phyloP scores from a whole-genome alignment of 176 grass and related monocot species.

The Avena atlantica region DNA sequence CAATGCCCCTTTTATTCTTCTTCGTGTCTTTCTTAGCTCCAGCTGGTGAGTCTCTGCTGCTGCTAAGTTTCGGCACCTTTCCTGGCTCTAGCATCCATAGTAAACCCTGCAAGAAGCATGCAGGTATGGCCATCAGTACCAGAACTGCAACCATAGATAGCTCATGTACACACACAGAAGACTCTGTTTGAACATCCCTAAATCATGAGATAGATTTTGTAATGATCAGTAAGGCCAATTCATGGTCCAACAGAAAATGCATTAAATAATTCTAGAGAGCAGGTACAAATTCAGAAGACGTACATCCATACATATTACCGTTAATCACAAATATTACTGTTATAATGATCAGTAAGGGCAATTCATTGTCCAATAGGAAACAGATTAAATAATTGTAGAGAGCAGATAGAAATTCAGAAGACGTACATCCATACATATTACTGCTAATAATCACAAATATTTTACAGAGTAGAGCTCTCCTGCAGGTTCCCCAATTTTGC shows the following conservation, averaged over 20 bases:
- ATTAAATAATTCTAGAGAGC: too few species aligned
- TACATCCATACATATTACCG: too few species aligned
- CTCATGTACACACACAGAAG: neutral
- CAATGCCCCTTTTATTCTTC: slow-evolving; percentile 20
- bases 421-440: too few species aligned
- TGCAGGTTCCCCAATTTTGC: neutral
- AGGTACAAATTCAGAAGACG: too few species aligned
- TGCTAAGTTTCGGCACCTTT: slow-evolving; percentile 61
- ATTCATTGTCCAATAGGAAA: neutral
- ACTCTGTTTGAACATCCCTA: neutral
- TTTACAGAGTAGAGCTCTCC: neutral
- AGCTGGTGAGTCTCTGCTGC: slow-evolving; percentile 10
- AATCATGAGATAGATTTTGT: neutral
- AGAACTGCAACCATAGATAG: neutral
- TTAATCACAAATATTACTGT: too few species aligned
- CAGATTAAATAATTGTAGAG: too few species aligned
- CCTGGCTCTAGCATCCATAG: slow-evolving; percentile 78
- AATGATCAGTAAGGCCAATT: neutral
- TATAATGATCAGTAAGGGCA: too few species aligned
- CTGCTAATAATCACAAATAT: too few species aligned
- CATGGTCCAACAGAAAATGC: neutral
- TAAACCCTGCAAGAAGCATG: slow-evolving; percentile 50
- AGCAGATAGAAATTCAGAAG: too few species aligned
- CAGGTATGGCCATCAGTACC: neutral
- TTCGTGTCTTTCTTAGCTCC: slow-evolving; percentile 45